Conservation (phyloP, 2,329 filamentous ascomycete genomes). For the Monascus ruber region DNA sequence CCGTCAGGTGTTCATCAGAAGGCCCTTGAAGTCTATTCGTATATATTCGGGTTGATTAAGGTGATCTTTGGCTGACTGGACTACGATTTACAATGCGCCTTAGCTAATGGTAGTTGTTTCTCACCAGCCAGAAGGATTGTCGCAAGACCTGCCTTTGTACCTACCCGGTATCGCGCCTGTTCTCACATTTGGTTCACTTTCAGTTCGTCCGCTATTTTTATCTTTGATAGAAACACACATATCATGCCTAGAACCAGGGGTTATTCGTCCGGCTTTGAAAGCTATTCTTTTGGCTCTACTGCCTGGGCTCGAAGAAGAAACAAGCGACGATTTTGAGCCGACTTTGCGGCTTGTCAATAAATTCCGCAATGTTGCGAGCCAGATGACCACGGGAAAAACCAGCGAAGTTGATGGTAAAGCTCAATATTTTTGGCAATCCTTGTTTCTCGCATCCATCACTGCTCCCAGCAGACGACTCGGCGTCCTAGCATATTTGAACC, state of each 20-base stretch:
- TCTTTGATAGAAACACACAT: slow-evolving; percentile 74
- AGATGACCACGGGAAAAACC: slow-evolving; percentile 45
- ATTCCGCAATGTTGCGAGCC: slow-evolving; percentile 50
- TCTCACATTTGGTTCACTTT: slow-evolving; percentile 86
- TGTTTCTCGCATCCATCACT: slow-evolving; percentile 88
- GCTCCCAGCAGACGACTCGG: slow-evolving; percentile 75
- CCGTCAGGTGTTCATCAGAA: slow-evolving; percentile 98
- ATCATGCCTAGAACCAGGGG: slow-evolving; percentile 55
- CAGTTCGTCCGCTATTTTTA: slow-evolving; percentile 76
- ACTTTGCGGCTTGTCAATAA: slow-evolving; percentile 68
- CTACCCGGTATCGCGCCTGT: slow-evolving; percentile 81
- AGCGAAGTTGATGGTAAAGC: slow-evolving; percentile 49
- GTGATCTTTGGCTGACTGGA: slow-evolving; percentile 28
- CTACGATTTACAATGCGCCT: not conserved
- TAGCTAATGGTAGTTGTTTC: slow-evolving; percentile 7
- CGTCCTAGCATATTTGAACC: slow-evolving; percentile 72
- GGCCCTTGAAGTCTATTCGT: slow-evolving; percentile 82
- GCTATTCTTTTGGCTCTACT: slow-evolving; percentile 79
- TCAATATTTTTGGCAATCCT: slow-evolving; percentile 96
- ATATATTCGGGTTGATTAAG: slow-evolving; percentile 78
- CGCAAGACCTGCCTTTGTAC: slow-evolving; percentile 73
- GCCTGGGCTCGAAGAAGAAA: slow-evolving; percentile 89
- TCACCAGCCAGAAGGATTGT: slow-evolving; percentile 55
- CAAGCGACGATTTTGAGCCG: slow-evolving; percentile 90
- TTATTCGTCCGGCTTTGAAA: slow-evolving; percentile 78